Base-by-base conservation (phyloP, 345 rosid species). In the Rhodomyrtus tomentosa region DNA sequence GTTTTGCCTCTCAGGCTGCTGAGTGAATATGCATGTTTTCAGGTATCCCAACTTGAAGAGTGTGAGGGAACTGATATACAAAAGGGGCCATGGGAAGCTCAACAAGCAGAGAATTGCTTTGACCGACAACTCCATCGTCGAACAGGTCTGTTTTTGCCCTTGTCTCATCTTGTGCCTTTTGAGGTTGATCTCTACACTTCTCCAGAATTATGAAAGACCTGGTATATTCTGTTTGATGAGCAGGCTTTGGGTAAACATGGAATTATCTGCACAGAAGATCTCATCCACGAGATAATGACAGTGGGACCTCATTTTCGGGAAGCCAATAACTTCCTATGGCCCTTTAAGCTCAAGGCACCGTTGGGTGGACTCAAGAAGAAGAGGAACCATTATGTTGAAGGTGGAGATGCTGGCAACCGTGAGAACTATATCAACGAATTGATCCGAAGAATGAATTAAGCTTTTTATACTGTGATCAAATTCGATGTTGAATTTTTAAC, bases 341-440 rank as follows among this genome's bases (percentile, higher is more conserved):
- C 98, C 13, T 95, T 95, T 42, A 91, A 95, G 88, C 90, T 95
- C 36, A 94, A 92, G 90, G 96, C 95, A 25, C 98, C 98, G 6
- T 86, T 92, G 68, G 96, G 97, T 83, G 98, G 97, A 24, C 87
- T 94, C 85, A 91, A 94, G 92, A 93, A 92, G 91, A 94, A 94
- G 89, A 93, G 98, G 84, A 95, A 94, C 86, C 98, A 95, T 82
- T 95, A 94, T 38, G 97, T 94, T 10, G 96, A 95, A 88, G 95
- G 98, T 13, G 98, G 98, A 36, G 98, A 95, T 86, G 95, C 98
- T 0, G 98, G 98, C 76, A 95, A 95, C 88, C 87, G 98, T 32
- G 99, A 95, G 55, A 91, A 92, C 86, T 91, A 89, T 83, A 90
- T 93, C 85, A 93, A 93, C 20, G 97, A 93, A 89, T 94, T 95